Evolutionary conservation across 2,329 filamentous ascomycete genomes (phyloP), one percentile per base, ranked within the genome.

Genomic region (Arthroderma sp.): DNA sequence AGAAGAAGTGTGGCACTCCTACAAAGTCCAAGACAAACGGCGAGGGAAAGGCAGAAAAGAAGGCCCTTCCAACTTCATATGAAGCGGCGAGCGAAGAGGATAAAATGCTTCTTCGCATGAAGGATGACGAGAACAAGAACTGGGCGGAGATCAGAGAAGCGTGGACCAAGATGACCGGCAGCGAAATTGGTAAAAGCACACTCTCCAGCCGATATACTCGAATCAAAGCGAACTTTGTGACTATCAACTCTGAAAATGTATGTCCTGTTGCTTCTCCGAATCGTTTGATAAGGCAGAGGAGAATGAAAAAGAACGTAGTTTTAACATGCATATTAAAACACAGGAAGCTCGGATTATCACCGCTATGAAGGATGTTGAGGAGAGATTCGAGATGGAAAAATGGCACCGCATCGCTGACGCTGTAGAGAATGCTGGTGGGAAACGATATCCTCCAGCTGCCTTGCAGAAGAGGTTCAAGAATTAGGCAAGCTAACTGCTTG

Each of bases 401-500:
- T 69, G 66, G 66, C 47, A 50, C 6, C 49, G 58, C 32, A 62
- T 69, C 32, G 54, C 62, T 0, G 53, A 60, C 8, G 48, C 52
- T 5, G 54, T 68, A 43, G 53, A 53, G 22, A 48, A 51, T 5
- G 53, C 53, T 27, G 57, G 58, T 3, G 63, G 63, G 1, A 51
- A 50, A 9, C 54, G 53, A 28, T 68, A 66, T 44, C 53, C 63
- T 32, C 45, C 52, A 6, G 49, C 56, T 11, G 54, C 57, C 5
- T 47, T 68, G 27, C 58, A 62, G 54, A 61, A 65, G 49, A 62
- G 64, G 51, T 65, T 61, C 50, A 66, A 65, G 62, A 66, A 50
- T 42, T 66, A 33, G 58, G 56, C 51, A 54, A 59, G 47, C 56
- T 53, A 29, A 30, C 7, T 11, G 40, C 40, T 28, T 22, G 15